phyloP scores from a whole-genome alignment of 768 basidiomycete genomes.

The Suillus subaureus region DNA sequence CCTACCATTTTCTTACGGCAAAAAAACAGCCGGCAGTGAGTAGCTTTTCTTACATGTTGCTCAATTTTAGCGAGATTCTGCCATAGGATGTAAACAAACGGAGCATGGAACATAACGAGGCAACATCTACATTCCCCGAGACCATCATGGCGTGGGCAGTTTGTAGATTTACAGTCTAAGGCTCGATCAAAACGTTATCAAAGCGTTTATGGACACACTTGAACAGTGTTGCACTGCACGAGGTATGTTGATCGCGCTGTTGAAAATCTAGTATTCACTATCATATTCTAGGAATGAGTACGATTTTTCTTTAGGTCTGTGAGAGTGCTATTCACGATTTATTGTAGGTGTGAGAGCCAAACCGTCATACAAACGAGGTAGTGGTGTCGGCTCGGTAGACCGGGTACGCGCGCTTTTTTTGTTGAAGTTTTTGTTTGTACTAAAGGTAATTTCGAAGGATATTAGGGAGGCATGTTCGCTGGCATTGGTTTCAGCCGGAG shows the following conservation, averaged over 20 bases:
- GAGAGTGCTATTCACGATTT: not conserved
- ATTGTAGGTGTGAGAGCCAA: slow-evolving; percentile 5
- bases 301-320: slow-evolving; percentile 1
- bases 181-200: slow-evolving; percentile 8
- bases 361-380: slow-evolving; percentile 10
- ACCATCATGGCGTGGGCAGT: slow-evolving; percentile 39
- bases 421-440: not conserved
- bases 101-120: slow-evolving; percentile 41
- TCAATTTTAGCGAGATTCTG: slow-evolving; percentile 12
- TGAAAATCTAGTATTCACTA: not conserved
- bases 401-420: not conserved
- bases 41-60: not conserved
- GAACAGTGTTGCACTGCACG: slow-evolving; percentile 28
- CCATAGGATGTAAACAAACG: slow-evolving; percentile 22
- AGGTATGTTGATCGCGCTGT: slow-evolving; percentile 23
- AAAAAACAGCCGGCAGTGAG: not conserved
- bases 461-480: slow-evolving; percentile 16
- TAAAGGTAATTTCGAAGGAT: slow-evolving; percentile 19
- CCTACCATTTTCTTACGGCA: slow-evolving; percentile 37
- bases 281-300: slow-evolving; percentile 27
- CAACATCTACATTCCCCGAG: slow-evolving; percentile 27
- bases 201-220: slow-evolving; percentile 29
- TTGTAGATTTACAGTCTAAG: slow-evolving; percentile 31
- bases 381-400: slow-evolving; percentile 3
- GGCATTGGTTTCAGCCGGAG: not conserved